phyloP scores from a whole-genome alignment of 768 basidiomycete species.

The Agaricus subrufescens region DNA sequence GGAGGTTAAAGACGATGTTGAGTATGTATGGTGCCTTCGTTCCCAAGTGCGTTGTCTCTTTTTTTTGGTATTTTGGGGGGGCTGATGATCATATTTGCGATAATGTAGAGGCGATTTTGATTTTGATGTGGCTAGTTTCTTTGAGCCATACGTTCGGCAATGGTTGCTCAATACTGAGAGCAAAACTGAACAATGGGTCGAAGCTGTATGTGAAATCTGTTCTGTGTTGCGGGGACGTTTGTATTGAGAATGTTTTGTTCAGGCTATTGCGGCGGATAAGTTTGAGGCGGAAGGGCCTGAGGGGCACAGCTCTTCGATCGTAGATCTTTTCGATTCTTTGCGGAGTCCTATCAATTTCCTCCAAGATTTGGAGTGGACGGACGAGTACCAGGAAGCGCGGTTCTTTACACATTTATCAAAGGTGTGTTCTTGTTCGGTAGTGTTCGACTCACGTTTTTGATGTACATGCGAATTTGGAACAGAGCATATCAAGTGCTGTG shows the following conservation, averaged over 20 bases:
- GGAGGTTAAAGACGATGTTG: conserved; percentile 67
- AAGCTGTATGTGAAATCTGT: conserved; percentile 55
- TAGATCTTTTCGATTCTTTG: conserved; percentile 93
- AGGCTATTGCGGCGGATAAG: conserved; percentile 78
- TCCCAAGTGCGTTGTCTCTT: conserved; percentile 51
- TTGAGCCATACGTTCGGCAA: conserved; percentile 81
- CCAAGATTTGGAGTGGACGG: conserved; percentile 88
- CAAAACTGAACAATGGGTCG: conserved; percentile 93
- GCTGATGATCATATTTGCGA: not conserved
- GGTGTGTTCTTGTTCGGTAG: conserved; percentile 33
- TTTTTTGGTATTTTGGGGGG: not conserved
- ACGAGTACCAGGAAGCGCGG: conserved; percentile 81
- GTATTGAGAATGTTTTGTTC: conserved; percentile 1
- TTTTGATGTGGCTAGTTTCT: conserved; percentile 74
- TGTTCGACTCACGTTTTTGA: not conserved
- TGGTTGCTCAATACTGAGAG: conserved; percentile 88
- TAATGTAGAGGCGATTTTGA: conserved; percentile 44
- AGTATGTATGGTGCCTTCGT: conserved; percentile 84
- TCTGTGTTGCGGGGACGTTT: not conserved
- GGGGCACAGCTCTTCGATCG: conserved; percentile 94
- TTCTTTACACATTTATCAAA: conserved; percentile 89
- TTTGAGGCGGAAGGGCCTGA: conserved; percentile 75
- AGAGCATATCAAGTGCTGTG: conserved; percentile 90
- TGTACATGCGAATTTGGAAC: not conserved
- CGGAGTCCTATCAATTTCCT: conserved; percentile 87